phyloP scores from a whole-genome alignment of 139 green algal genomes.

The Chlorella sp. region DNA sequence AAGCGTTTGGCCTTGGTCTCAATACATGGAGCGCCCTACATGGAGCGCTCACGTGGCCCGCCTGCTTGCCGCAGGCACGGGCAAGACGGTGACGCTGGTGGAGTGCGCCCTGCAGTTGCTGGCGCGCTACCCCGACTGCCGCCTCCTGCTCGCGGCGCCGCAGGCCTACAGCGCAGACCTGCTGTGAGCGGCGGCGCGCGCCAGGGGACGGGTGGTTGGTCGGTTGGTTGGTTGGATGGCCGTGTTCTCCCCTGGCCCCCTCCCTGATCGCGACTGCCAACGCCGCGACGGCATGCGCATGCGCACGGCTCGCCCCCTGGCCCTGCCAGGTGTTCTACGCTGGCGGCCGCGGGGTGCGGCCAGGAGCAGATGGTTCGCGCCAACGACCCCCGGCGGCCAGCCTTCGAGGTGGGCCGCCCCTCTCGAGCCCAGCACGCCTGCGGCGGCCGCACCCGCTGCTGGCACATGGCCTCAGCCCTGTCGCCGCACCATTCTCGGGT shows the following conservation, averaged over 20 bases:
- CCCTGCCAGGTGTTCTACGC: too few species aligned
- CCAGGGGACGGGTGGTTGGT: too few species aligned
- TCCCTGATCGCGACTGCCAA: too few species aligned
- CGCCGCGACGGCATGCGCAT: too few species aligned
- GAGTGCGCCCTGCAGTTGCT: conserved; percentile 55
- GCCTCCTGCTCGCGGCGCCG: conserved; percentile 54
- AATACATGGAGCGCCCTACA: too few species aligned
- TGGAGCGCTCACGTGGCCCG: not conserved
- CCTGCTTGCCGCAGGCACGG: conserved; percentile 47
- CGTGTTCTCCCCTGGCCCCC: too few species aligned
- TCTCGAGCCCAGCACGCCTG: not conserved
- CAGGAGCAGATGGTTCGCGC: conserved; percentile 43
- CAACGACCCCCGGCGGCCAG: conserved; percentile 53
- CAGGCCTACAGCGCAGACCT: conserved; percentile 59
- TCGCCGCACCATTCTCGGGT: not conserved
- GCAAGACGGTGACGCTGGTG: conserved; percentile 79
- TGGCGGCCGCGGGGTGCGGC: conserved; percentile 32
- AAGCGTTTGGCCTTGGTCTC: too few species aligned
- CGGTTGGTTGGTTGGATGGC: too few species aligned
- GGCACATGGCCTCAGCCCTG: too few species aligned
- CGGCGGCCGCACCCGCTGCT: not conserved
- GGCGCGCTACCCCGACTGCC: conserved; percentile 9
- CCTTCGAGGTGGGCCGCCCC: conserved; percentile 5
- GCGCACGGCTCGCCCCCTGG: too few species aligned
- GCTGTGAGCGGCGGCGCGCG: conserved; percentile 48